Evolutionary conservation across 768 basidiomycete species (phyloP).

Genomic region (Amanita rubescens): DNA sequence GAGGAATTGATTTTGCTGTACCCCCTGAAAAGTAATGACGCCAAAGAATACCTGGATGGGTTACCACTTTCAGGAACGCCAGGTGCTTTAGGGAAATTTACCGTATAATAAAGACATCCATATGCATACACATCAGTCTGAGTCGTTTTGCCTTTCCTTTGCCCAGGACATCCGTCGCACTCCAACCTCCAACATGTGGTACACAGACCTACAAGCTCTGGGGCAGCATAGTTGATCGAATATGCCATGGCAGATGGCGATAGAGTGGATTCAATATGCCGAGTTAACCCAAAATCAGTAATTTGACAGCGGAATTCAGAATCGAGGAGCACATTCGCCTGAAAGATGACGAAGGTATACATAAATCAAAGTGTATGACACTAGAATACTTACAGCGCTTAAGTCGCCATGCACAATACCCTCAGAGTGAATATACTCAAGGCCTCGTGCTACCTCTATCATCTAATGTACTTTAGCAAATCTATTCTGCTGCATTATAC

Average conservation of each 20-base stretch:
- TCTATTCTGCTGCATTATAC: too few relatives aligned
- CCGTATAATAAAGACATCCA: conserved; percentile 1
- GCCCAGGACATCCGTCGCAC: not conserved
- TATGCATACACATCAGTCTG: conserved; percentile 1
- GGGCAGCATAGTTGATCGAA: not conserved
- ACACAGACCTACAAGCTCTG: not conserved
- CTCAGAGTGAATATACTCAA: not conserved
- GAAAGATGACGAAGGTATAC: not conserved
- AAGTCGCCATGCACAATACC: too few relatives aligned
- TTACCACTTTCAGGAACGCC: not conserved
- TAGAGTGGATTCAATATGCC: too few relatives aligned
- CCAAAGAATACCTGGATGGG: not conserved
- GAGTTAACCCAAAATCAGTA: too few relatives aligned
- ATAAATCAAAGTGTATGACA: too few relatives aligned
- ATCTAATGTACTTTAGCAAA: not conserved
- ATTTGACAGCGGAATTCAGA: too few relatives aligned
- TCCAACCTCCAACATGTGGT: not conserved
- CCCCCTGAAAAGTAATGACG: not conserved
- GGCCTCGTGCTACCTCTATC: not conserved
- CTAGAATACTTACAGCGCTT: not conserved
- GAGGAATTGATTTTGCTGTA: too few relatives aligned
- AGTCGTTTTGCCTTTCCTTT: not conserved
- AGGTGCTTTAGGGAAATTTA: too few relatives aligned
- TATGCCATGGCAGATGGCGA: too few relatives aligned
- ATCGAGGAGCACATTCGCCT: not conserved